Evolutionary conservation across 257 asterid genomes (phyloP).

Genomic region (Nicotiana obtusifolia): DNA sequence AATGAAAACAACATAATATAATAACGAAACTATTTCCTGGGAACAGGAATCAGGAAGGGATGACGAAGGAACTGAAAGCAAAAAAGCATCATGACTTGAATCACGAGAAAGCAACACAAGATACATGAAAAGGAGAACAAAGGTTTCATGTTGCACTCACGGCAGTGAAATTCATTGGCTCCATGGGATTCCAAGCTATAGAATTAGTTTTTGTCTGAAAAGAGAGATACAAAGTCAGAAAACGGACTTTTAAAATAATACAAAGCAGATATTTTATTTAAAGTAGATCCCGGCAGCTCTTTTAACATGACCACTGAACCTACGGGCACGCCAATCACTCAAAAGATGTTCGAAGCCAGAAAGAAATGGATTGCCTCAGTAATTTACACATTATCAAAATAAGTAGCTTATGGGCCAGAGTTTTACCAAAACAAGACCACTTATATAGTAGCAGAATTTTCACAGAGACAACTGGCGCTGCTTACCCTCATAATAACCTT

Average conservation of each 20-base stretch:
- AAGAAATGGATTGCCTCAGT: conserved; percentile 5
- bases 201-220: conserved; percentile 84
- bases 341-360: not conserved
- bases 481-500: conserved; percentile 77
- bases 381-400: not conserved
- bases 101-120: not conserved
- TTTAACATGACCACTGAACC: not conserved
- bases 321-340: not conserved
- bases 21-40: not conserved
- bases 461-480: not conserved
- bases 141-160: conserved; percentile 42
- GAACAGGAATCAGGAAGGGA: not conserved
- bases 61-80: not conserved
- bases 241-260: not conserved
- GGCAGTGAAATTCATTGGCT: conserved; percentile 98
- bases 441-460: not conserved
- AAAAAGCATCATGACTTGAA: conserved; percentile 1
- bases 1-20: not conserved
- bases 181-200: conserved; percentile 94
- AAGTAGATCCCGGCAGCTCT: not conserved
- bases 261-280: not conserved
- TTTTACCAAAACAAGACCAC: not conserved
- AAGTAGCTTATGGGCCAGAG: not conserved
- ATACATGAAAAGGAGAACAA: not conserved
- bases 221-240: conserved; percentile 11